These are phyloP conservation scores for Aphanomyces cochlioides DNA, from an alignment of 352 stramenopile genomes.

Conservation along the genomic window DNA sequence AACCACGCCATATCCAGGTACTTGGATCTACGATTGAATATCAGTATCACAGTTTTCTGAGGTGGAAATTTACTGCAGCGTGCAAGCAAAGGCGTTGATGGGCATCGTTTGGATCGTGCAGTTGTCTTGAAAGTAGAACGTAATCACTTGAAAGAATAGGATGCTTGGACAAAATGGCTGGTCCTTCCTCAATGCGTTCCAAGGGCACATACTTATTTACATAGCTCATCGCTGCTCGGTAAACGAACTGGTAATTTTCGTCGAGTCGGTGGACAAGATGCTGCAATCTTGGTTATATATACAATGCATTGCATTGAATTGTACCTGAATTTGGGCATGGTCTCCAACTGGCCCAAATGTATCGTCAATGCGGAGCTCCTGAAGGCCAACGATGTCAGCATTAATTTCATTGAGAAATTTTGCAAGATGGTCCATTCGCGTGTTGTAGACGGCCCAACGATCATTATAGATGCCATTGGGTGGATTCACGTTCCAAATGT, in stretches of 20 bases:
- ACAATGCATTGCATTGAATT: neutral
- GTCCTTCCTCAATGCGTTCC: constrained; percentile 82
- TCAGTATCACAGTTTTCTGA: neutral
- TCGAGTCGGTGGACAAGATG: constrained; percentile 56
- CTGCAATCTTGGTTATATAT: neutral
- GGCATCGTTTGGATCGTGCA: constrained; percentile 78
- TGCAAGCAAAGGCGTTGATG: constrained; percentile 84
- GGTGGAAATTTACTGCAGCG: constrained; percentile 43
- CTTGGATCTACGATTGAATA: constrained; percentile 26
- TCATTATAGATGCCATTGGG: constrained; percentile 54
- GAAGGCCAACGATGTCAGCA: constrained; percentile 77
- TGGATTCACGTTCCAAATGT: constrained; percentile 88
- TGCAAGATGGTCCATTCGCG: constrained; percentile 71
- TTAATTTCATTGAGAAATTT: constrained; percentile 45
- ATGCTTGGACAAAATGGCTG: constrained; percentile 73
- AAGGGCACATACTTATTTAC: constrained; percentile 51
- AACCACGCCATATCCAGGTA: constrained; percentile 58
- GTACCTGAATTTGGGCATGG: constrained; percentile 64
- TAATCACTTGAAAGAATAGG: constrained; percentile 81
- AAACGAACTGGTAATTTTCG: constrained; percentile 76
- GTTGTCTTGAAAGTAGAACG: constrained; percentile 67
- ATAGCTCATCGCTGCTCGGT: constrained; percentile 84
- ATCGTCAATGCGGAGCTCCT: constrained; percentile 83
- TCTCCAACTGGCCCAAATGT: constrained; percentile 57
- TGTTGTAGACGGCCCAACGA: constrained; percentile 70